These are phyloP conservation scores for Tolypocladium capitatum DNA, from an alignment of 2,329 filamentous ascomycete genomes.

Conservation along the genomic window DNA sequence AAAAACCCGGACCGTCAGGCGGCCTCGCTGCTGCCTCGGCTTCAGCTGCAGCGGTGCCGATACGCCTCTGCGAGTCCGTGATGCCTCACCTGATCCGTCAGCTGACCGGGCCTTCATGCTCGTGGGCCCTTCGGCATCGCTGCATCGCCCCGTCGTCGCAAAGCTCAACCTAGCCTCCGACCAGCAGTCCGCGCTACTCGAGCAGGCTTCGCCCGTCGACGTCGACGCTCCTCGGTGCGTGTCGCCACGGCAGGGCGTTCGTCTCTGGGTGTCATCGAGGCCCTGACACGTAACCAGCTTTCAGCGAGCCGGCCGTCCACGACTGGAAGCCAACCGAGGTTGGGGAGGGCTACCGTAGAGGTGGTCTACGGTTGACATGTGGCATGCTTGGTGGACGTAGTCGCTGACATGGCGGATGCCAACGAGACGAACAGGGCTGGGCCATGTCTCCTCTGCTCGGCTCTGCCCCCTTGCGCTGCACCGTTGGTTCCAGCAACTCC, in stretches of 20 bases:
- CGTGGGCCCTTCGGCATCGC: background rate
- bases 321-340: background rate
- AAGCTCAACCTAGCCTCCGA: background rate
- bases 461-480: background rate
- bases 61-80: background rate
- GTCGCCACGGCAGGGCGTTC: background rate
- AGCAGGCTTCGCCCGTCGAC: background rate
- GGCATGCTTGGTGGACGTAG: background rate
- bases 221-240: background rate
- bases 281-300: no score
- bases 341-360: background rate
- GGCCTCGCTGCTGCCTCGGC: background rate
- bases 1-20: no score
- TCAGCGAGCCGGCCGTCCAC: background rate
- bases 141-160: background rate
- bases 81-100: background rate
- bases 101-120: background rate
- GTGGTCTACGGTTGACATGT: no score
- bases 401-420: background rate
- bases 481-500: background rate
- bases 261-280: background rate
- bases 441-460: background rate
- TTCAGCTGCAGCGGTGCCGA: background rate
- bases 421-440: background rate
- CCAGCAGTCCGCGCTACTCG: background rate